Percentiles rank a stretch among this genome's conserved stretches.
These are phyloP conservation scores for Lepidium sativum DNA, from an alignment of 345 rosid genomes.

Conservation along the genomic window DNA sequence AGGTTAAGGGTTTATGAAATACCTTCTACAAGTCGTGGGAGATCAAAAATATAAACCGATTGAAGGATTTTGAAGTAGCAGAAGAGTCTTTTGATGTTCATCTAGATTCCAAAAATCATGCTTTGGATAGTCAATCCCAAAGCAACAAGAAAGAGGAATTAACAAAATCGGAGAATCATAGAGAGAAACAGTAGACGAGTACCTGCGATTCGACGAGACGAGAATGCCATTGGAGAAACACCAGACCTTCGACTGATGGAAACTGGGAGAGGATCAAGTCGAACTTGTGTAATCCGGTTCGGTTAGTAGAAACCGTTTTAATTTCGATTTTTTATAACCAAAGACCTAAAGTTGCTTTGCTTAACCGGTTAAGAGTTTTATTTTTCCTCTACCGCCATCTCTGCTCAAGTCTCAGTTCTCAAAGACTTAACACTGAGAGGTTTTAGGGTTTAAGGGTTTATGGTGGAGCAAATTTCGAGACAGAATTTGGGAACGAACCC, in stretches of 20 bases:
- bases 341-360: not conserved
- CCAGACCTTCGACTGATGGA: not conserved
- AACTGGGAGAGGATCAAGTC: not conserved
- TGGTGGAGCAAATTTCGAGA: not conserved
- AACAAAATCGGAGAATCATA: no score
- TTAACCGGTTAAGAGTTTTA: conserved; percentile 7
- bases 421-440: not conserved
- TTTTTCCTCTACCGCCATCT: not conserved
- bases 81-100: not conserved
- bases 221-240: not conserved
- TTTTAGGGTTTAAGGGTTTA: conserved; percentile 31
- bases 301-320: no score
- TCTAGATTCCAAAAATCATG: not conserved
- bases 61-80: not conserved
- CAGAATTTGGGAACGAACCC: conserved; percentile 10
- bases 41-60: not conserved
- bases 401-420: not conserved
- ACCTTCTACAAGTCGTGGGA: no score
- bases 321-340: no score
- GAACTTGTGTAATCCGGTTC: not conserved
- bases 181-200: not conserved
- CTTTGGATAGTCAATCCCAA: no score
- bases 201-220: not conserved
- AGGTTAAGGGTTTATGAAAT: no score
- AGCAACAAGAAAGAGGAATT: no score